Evolutionary conservation across 2,329 filamentous ascomycete genomes (phyloP).

Genomic region (Trichoderma hamatum): DNA sequence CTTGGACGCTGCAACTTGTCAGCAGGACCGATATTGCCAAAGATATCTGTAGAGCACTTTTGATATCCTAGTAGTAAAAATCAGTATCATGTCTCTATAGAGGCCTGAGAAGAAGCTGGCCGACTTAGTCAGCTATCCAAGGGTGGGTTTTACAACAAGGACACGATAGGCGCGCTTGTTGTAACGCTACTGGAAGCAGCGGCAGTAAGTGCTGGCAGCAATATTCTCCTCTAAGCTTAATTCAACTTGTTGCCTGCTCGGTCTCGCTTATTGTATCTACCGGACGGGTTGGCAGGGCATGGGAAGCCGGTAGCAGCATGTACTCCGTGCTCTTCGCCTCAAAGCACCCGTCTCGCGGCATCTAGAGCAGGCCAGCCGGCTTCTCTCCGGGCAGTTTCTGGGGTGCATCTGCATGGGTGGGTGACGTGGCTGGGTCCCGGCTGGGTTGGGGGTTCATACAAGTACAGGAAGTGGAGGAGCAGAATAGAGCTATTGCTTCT

Average conservation of each 20-base stretch:
- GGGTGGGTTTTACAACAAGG: neutral
- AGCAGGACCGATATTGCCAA: neutral
- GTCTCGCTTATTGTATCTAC: neutral
- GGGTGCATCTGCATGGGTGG: slow-evolving; percentile 22
- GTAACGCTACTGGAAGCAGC: too few relatives aligned
- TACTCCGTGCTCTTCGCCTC: neutral
- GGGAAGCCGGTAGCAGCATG: neutral
- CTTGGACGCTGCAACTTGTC: neutral
- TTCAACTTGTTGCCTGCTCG: neutral
- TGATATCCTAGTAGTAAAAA: too few relatives aligned
- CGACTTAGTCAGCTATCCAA: neutral
- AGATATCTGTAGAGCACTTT: neutral
- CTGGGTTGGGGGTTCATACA: neutral
- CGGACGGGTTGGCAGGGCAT: neutral
- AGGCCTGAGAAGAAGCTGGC: neutral
- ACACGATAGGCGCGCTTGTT: neutral
- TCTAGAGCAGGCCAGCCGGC: slow-evolving; percentile 11
- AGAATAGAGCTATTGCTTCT: slow-evolving; percentile 1
- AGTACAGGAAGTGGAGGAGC: neutral
- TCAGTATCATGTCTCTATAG: neutral
- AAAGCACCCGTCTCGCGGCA: slow-evolving; percentile 8
- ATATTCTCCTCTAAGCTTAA: neutral
- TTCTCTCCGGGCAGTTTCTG: slow-evolving; percentile 27
- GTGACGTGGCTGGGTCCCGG: slow-evolving; percentile 20
- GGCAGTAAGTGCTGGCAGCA: neutral